A percentile compares a stretch with the other conserved stretches of the same genome.
Evolutionary conservation across 805 yeast species (phyloP).

Genomic region (Wickerhamiella azymoides): DNA sequence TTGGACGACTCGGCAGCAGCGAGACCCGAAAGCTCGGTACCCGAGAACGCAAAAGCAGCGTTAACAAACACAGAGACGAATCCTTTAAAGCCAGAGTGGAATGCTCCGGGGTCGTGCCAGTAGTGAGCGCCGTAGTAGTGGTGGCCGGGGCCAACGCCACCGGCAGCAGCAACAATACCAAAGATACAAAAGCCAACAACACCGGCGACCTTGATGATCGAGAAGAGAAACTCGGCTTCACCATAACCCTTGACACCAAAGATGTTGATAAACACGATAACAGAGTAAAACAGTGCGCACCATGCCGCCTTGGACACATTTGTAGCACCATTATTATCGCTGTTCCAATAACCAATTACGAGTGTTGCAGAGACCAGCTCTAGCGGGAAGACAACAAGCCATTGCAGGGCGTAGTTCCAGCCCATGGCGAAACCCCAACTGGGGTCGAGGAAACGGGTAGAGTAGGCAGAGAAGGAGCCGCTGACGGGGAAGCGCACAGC

Average conservation of each 20-base stretch:
- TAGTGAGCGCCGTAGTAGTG: constrained; percentile 41
- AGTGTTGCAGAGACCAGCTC: constrained; percentile 46
- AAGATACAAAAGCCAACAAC: constrained; percentile 41
- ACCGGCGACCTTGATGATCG: constrained; percentile 38
- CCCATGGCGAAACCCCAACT: constrained; percentile 52
- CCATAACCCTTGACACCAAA: constrained; percentile 43
- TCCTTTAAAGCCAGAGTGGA: constrained; percentile 51
- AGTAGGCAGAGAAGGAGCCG: constrained; percentile 44
- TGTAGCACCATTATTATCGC: constrained; percentile 42
- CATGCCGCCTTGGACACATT: constrained; percentile 36
- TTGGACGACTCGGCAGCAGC: constrained; percentile 64
- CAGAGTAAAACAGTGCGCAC: constrained; percentile 34
- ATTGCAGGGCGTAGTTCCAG: constrained; percentile 47
- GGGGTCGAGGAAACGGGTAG: constrained; percentile 44
- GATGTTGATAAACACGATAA: constrained; percentile 32
- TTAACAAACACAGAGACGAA: constrained; percentile 51
- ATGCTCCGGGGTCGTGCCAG: constrained; percentile 32
- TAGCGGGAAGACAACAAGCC: constrained; percentile 44
- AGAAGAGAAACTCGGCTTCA: constrained; percentile 45
- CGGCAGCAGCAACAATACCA: constrained; percentile 40
- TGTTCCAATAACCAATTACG: constrained; percentile 36
- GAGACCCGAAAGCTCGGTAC: constrained; percentile 57
- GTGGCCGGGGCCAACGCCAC: constrained; percentile 40
- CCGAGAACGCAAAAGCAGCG: constrained; percentile 66
- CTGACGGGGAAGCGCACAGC: constrained; percentile 47